Base-by-base conservation (phyloP, 2,329 filamentous ascomycete species). In the Trichoderma sp. region DNA sequence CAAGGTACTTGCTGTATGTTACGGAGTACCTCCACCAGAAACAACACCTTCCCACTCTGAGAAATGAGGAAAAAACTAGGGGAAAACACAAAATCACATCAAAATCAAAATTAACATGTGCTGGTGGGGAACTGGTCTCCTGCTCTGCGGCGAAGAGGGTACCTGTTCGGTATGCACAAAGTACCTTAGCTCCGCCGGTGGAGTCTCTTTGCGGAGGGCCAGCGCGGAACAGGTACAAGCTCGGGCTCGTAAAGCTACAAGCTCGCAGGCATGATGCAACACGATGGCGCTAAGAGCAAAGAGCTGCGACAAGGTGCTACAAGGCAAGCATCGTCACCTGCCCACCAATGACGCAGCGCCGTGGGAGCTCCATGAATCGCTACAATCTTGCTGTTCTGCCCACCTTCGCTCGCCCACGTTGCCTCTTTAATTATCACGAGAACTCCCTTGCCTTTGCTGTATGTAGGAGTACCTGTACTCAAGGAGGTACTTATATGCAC, bases 71-170 rank as follows among this genome's bases (percentile, higher is more conserved):
- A 61, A 50, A 50, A 66, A 12, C 32, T 61, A 36, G 32, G 58
- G 32, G 58, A 20, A 17, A 39, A 39, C 26, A 20, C 30, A 34
- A 26, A 62, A 62, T 23, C 20, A 39, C 20, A 39, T 26, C 34
- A 39, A 57, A 72, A 58, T 64, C 23, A 36, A 57, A 63, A 70
- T 72, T 69, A 39, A 64, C 70, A 71, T 71, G 70, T 71, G 70
- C 63, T 61, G 67, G 64, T 71, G 70, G 63, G 53, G 66, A 36
- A 17, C 43, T 68, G 67, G 13, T 32, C 39, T 66, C 36, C 36
- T 59, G 57, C 66, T 61, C 26, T 32, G 17, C 8, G 8, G n/a
- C 43, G 43, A 20, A 50, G 43, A 50, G 43, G 36, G 43, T 32
- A 36, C 55, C 59, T 28, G 15, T 43, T 20, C 20, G 36, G 57